Percentiles rank a stretch among this genome's conserved stretches.
Evolutionary conservation across 139 green algal genomes (phyloP).

Genomic region (Tetratostichococcus sp.): DNA sequence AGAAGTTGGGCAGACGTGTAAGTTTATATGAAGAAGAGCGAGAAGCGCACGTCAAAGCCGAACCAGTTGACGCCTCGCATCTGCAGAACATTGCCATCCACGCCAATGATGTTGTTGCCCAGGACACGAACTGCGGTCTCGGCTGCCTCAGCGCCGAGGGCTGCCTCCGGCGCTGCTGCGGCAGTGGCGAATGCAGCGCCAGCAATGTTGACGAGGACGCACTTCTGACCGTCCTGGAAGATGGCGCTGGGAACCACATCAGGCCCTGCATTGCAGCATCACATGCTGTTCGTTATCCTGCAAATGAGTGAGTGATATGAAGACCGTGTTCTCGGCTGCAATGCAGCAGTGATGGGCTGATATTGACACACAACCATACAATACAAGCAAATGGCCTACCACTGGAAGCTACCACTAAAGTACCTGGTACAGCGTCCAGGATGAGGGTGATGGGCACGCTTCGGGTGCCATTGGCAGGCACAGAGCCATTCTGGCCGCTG

Average conservation of each 20-base stretch:
- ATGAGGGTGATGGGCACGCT: neutral
- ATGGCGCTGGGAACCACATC: neutral
- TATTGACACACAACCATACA: no score
- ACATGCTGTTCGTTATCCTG: no score
- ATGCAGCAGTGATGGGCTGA: neutral
- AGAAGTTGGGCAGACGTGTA: no score
- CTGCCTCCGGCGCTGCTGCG: no score
- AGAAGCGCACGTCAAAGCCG: conserved; percentile 22
- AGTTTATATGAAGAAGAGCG: no score
- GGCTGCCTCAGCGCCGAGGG: neutral
- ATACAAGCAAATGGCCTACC: no score
- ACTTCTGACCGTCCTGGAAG: neutral
- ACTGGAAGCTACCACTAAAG: no score
- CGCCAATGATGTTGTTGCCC: conserved; percentile 8
- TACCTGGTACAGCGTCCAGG: neutral
- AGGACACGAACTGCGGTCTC: neutral
- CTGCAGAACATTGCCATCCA: neutral
- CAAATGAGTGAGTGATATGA: no score
- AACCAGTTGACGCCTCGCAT: conserved; percentile 22
- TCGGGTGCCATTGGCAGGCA: neutral
- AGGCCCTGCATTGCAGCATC: neutral
- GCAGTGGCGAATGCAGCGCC: neutral
- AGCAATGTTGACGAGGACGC: neutral
- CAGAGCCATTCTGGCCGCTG: neutral
- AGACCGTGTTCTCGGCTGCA: no score